A percentile compares a stretch with the other conserved stretches of the same genome.
These are phyloP conservation scores for Mucor velutinosus DNA, from an alignment of 371 early-diverging fungal species.

Conservation along the genomic window DNA sequence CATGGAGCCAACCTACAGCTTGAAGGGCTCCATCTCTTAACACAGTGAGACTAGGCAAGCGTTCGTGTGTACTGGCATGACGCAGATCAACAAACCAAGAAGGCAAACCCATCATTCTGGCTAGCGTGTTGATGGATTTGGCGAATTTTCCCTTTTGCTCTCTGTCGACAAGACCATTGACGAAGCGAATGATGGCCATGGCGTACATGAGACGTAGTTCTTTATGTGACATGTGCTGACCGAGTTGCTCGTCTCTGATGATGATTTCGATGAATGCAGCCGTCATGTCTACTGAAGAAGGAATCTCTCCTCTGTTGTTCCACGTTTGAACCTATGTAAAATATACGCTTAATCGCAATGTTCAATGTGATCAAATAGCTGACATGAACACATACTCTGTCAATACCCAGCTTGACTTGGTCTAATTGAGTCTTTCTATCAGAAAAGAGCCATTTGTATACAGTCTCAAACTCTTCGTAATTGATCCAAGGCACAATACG, in stretches of 20 bases:
- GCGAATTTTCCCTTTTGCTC: constrained; percentile 56
- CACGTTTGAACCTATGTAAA: constrained; percentile 61
- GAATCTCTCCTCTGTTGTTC: constrained; percentile 60
- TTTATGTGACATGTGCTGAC: constrained; percentile 42
- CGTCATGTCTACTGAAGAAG: constrained; percentile 63
- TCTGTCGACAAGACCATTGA: constrained; percentile 71
- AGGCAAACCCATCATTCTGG: constrained; percentile 60
- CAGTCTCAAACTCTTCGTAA: constrained; percentile 46
- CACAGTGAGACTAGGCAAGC: constrained; percentile 59
- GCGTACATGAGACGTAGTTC: constrained; percentile 63
- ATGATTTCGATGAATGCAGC: constrained; percentile 56
- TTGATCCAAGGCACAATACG: constrained; percentile 55
- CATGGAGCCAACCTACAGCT: constrained; percentile 56
- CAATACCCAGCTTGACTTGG: constrained; percentile 30
- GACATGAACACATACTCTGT: constrained; percentile 28
- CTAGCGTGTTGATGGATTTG: constrained; percentile 54
- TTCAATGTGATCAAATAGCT: background rate
- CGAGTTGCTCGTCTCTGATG: constrained; percentile 48
- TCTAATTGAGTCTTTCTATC: constrained; percentile 29
- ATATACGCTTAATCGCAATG: background rate
- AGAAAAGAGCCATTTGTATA: constrained; percentile 48
- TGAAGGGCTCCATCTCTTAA: constrained; percentile 56
- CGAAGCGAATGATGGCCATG: constrained; percentile 60
- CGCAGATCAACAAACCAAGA: constrained; percentile 70
- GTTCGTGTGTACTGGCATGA: constrained; percentile 70